A percentile compares a stretch with the other conserved stretches of the same genome.
Conservation (phyloP, 345 rosid genomes). For the Dimocarpus longan region DNA sequence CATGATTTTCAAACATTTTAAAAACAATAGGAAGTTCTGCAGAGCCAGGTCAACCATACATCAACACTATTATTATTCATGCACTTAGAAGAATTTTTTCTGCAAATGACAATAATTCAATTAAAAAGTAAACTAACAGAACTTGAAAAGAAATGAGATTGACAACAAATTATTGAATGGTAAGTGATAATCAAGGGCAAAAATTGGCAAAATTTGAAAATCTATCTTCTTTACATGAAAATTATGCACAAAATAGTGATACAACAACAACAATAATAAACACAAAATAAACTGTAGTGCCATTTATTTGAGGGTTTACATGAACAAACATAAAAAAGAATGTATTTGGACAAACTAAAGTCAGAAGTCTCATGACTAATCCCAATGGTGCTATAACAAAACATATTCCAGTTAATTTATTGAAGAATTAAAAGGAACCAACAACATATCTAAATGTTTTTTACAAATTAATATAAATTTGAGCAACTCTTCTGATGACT, state of each 20-base stretch:
- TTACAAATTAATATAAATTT: not conserved
- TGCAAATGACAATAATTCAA: not conserved
- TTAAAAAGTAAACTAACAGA: not conserved
- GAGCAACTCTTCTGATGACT: not conserved
- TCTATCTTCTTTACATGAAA: not conserved
- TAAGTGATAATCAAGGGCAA: not conserved
- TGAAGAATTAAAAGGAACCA: not conserved
- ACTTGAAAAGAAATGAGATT: not conserved
- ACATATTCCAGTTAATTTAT: not conserved
- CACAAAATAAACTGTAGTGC: not conserved
- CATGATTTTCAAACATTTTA: constrained; percentile 90
- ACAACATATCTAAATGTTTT: not conserved
- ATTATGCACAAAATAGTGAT: not conserved
- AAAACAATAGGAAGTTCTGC: constrained; percentile 58
- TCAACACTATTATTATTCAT: constrained; percentile 16
- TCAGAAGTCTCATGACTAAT: not conserved
- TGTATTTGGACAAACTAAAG: not conserved
- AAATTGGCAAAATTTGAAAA: not conserved
- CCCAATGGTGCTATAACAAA: not conserved
- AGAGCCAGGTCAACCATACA: constrained; percentile 51
- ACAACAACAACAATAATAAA: not conserved
- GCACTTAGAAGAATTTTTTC: constrained; percentile 10
- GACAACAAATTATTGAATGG: not conserved
- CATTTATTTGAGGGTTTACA: not conserved
- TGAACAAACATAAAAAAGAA: not conserved